Base-by-base conservation (phyloP, 345 rosid genomes). In the Durio zibethinus region DNA sequence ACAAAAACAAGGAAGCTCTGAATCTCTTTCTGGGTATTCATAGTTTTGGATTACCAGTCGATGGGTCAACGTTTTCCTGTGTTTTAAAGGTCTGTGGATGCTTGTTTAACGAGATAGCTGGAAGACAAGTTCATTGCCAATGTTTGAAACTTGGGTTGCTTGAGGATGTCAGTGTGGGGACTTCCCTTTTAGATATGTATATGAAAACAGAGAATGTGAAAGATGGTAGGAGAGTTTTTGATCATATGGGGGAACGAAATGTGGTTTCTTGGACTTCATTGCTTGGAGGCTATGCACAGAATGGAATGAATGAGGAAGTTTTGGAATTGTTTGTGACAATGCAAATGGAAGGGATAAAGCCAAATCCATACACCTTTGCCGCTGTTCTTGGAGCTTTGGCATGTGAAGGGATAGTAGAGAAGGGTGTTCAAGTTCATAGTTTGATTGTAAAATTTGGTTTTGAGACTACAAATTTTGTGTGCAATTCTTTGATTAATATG, bases 181-280 rank as follows among this genome's bases (percentile, higher is more conserved):
- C 95, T 78, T 85, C 99, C n/a, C 86, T 93, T 67, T 86, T 90
- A 78, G 96, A 93, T 76, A 85, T 89, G 84, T 91, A 93, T 79
- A 86, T 91, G 89, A 95, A 90, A 81, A 86, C 80, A 21, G 83
- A 81, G 74, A 81, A 83, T 53, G 65, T 89, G 56, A 82, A 69
- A 4, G 87, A 88, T 79, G 98, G 94, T 43, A 90, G 81, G 78
- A 83, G 76, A 78, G 86, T 85, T 52, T 92, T 95, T 73, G 88
- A 95, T 73, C 85, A 88, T 35, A 86, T 89, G 97, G 85, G 72
- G 27, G 83, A 79, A 72, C 89, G 75, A 72, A 93, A 93, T 81
- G 97, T 91, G 67, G 94, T 94, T 67, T 90, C 95, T 48, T 94
- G 98, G 98, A 94, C 98, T 69, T 88, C 98, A 1, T 65, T 94